Base-by-base conservation (phyloP, 1,284 basidiomycete genomes). In the Heterobasidion parviporum region DNA sequence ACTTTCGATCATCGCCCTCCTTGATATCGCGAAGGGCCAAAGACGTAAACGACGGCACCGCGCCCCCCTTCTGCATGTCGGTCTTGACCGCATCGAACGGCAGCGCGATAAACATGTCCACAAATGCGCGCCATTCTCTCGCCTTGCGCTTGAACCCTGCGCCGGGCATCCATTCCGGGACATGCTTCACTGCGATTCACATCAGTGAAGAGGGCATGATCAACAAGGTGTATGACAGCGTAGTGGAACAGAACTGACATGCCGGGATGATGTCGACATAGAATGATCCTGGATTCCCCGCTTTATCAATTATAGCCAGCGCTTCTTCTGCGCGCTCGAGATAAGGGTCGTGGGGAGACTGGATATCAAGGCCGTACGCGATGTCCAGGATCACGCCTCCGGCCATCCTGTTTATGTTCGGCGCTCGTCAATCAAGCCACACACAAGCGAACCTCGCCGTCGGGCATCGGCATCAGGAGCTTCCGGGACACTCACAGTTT, bases 151-250 rank as follows among this genome's bases (percentile, higher is more conserved):
- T 62, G 62, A 68, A 69, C 8, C 59, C 59, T 2, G 67, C 64
- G 8, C 68, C 68, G 1, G 67, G 68, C 50, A 69, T 56, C 68
- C 68, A 68, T 26, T 57, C 59, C 15, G 67, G 68, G 20, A 69
- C 58, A 36, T 65, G 56, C 57, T 63, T 65, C 36, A 66, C 64
- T 64, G 35, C 6, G 15, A 38, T 12, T 9, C 8, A 14, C 6
- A 18, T 18, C 18, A 18, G 18, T 18, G 18, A 18, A 18, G 18
- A 18, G 6, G 8, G 34, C 10, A 34, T 8, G 34, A 36, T 35
- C 50, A 51, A 8, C 20, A 16, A 6, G n/a, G 8, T 15, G n/a
- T 18, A 3, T 7, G 32, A 16, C 8, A 35, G 16, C 15, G 7
- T 14, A 34, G 6, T n/a, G 46, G 36, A 52, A 15, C 36, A 20